A percentile compares a stretch with the other conserved stretches of the same genome.
phyloP scores from a whole-genome alignment of 108 stramenopile species.

The Tribonema minus region DNA sequence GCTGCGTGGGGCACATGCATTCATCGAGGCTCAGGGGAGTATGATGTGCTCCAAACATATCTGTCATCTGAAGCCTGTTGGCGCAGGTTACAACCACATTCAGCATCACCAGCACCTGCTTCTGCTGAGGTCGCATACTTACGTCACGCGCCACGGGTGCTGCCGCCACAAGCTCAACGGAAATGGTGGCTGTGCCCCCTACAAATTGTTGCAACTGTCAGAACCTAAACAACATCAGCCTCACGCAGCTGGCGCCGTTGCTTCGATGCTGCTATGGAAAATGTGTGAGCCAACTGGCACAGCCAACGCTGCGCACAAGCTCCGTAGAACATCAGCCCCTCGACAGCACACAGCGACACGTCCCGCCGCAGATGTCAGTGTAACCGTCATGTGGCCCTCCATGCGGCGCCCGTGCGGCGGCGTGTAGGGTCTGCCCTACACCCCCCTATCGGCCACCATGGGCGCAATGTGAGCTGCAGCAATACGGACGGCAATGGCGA shows the following conservation, averaged over 20 bases:
- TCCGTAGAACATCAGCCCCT: conserved; percentile 26
- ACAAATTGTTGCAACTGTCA: conserved; percentile 17
- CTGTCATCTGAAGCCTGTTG: too few species aligned
- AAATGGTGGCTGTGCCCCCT: conserved; percentile 13
- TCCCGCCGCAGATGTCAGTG: neutral
- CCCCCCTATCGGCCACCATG: neutral
- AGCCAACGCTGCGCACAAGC: conserved; percentile 13
- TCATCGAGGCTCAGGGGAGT: too few species aligned
- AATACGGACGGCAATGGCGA: neutral
- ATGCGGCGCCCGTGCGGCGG: neutral
- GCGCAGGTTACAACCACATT: too few species aligned
- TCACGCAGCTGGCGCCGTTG: neutral
- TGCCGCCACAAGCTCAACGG: neutral
- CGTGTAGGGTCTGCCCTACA: neutral
- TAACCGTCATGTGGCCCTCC: neutral
- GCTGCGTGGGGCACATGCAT: too few species aligned
- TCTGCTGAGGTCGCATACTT: too few species aligned
- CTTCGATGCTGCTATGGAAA: conserved; percentile 8
- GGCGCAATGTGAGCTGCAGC: too few species aligned
- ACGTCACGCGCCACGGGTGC: too few species aligned
- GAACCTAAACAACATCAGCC: conserved; percentile 3
- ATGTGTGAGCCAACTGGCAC: neutral
- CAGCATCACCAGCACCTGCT: too few species aligned
- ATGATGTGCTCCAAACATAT: too few species aligned
- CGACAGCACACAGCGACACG: conserved; percentile 7